Evolutionary conservation across 2,329 filamentous ascomycete species (phyloP).

Genomic region (Hypoxylon sp.): DNA sequence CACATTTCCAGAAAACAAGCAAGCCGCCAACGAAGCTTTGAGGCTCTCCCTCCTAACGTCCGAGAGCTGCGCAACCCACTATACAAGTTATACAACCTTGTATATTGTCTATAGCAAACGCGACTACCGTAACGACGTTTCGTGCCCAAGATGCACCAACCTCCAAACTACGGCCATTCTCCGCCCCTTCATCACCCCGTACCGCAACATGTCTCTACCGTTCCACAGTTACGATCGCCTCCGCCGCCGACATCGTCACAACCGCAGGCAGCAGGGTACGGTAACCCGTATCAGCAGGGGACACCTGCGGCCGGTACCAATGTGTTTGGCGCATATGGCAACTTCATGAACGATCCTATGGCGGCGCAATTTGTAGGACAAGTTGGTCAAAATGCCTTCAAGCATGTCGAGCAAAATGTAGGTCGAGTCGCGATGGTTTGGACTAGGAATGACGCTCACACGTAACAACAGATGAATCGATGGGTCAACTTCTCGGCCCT

Average conservation of each 20-base stretch:
- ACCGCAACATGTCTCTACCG: slow-evolving; percentile 97
- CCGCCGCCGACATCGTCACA: slow-evolving; percentile 81
- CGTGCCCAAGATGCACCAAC: slow-evolving; percentile 80
- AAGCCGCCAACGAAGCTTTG: slow-evolving; percentile 21
- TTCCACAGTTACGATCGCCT: slow-evolving; percentile 95
- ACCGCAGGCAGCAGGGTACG: slow-evolving; percentile 77
- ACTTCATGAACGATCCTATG: slow-evolving; percentile 92
- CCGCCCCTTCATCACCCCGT: slow-evolving; percentile 97
- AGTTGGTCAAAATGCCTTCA: slow-evolving; percentile 91
- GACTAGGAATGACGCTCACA: slow-evolving; percentile 18
- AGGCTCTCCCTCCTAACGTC: slow-evolving; percentile 1
- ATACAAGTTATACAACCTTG: background rate
- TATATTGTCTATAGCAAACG: slow-evolving; percentile 1
- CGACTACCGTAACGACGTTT: background rate
- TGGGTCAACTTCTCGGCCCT: slow-evolving; percentile 94
- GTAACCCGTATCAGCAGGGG: slow-evolving; percentile 81
- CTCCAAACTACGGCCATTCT: slow-evolving; percentile 83
- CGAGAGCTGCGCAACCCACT: slow-evolving; percentile 1
- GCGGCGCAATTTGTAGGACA: slow-evolving; percentile 95
- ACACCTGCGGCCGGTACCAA: slow-evolving; percentile 64
- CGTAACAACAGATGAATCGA: slow-evolving; percentile 65
- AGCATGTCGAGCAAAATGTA: slow-evolving; percentile 96
- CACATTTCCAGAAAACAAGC: slow-evolving; percentile 38
- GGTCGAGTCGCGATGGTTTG: slow-evolving; percentile 50
- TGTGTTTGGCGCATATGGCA: slow-evolving; percentile 81